These are phyloP conservation scores for Selenicereus undatus DNA, from an alignment of 148 eudicot genomes.

Conservation along the genomic window DNA sequence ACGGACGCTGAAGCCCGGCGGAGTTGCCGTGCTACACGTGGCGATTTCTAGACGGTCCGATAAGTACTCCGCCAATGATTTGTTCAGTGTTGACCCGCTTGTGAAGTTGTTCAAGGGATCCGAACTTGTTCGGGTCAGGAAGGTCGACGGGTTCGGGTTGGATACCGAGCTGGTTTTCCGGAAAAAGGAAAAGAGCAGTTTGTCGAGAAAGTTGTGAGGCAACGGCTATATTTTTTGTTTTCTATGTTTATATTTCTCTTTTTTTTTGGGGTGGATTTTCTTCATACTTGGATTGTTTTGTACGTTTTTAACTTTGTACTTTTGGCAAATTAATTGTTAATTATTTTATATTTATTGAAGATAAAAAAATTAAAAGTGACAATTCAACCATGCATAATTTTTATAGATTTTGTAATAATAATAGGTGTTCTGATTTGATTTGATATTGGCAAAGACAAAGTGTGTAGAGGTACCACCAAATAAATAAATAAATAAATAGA, in stretches of 20 bases:
- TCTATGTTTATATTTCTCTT: not conserved
- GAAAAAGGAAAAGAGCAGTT: conserved; percentile 22
- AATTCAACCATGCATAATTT: conserved; percentile 3
- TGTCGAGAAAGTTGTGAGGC: not conserved
- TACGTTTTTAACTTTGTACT: not conserved
- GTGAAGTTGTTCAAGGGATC: conserved; percentile 50
- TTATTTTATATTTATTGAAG: not conserved
- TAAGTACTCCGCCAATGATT: conserved; percentile 89
- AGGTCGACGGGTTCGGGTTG: conserved; percentile 83
- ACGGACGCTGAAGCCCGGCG: conserved; percentile 72
- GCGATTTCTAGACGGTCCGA: conserved; percentile 56
- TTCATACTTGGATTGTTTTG: conserved; percentile 12
- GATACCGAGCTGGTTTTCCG: conserved; percentile 77
- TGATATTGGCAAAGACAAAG: not conserved
- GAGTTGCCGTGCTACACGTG: conserved; percentile 81
- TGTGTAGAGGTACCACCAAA: not conserved
- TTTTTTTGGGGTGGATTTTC: not conserved
- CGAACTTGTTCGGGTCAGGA: conserved; percentile 49
- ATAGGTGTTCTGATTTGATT: not conserved
- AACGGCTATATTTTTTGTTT: not conserved
- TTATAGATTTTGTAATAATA: too few relatives aligned
- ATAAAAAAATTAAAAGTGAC: conserved; percentile 8
- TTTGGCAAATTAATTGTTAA: conserved; percentile 2
- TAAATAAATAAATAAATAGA: too few relatives aligned
- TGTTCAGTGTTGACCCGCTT: conserved; percentile 54